Evolutionary conservation across 2,329 filamentous ascomycete species (phyloP).

Genomic region (Fusarium transvaalense): DNA sequence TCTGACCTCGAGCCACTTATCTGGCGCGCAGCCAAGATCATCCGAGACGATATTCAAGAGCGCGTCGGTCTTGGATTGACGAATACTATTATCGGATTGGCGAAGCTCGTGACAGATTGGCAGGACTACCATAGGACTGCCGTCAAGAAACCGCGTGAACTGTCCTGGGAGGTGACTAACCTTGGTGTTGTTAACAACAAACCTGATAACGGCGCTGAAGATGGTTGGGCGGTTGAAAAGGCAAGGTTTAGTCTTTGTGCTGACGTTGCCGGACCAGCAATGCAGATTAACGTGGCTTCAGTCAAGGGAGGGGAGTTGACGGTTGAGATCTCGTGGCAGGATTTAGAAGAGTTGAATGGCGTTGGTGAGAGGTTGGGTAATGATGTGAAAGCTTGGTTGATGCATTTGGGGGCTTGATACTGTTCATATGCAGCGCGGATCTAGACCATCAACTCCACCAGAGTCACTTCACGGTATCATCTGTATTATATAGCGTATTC

Average conservation of each 20-base stretch:
- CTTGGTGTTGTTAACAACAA: conserved; percentile 4
- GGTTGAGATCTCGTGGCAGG: conserved; percentile 17
- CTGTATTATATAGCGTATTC: no score
- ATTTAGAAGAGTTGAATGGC: not conserved
- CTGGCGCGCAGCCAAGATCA: conserved; percentile 6
- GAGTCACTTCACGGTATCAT: no score
- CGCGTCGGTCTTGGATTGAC: not conserved
- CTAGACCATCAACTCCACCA: no score
- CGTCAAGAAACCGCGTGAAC: conserved; percentile 2
- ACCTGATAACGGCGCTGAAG: not conserved
- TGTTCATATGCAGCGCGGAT: no score
- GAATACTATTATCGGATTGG: not conserved
- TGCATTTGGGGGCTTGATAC: not conserved
- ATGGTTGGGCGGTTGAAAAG: not conserved
- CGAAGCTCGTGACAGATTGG: conserved; percentile 16
- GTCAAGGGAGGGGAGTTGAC: not conserved
- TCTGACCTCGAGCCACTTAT: not conserved
- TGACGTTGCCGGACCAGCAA: conserved; percentile 4
- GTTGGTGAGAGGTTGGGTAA: not conserved
- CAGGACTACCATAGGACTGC: not conserved
- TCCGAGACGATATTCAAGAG: not conserved
- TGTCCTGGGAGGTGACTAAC: conserved; percentile 15
- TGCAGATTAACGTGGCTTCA: not conserved
- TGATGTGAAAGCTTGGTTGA: not conserved
- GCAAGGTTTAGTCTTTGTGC: conserved; percentile 12